Evolutionary conservation across 345 rosid species (phyloP).

Genomic region (Gossypium mustelinum): DNA sequence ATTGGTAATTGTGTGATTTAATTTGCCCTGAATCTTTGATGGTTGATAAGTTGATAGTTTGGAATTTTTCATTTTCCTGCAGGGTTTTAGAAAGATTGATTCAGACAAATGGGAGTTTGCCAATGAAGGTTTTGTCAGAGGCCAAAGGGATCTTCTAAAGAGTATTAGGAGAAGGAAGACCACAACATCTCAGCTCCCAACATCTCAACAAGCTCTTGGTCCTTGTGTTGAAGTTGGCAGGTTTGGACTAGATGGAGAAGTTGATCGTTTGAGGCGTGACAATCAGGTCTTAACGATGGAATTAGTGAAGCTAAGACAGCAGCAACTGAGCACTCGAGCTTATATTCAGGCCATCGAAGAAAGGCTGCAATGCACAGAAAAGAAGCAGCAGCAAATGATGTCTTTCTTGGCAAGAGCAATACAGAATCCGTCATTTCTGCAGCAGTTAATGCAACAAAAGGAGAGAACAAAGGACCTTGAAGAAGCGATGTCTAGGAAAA

Average conservation of each 20-base stretch:
- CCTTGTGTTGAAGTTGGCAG: constrained; percentile 54
- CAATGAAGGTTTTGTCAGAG: constrained; percentile 74
- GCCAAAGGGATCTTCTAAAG: constrained; percentile 64
- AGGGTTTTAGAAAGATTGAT: constrained; percentile 88
- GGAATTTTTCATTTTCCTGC: constrained; percentile 4
- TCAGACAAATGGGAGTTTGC: constrained; percentile 83
- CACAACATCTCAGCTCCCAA: constrained; percentile 30
- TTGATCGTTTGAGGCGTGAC: constrained; percentile 54
- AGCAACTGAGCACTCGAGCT: constrained; percentile 59
- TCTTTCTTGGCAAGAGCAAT: constrained; percentile 67
- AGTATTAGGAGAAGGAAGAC: constrained; percentile 65
- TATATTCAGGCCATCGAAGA: constrained; percentile 61
- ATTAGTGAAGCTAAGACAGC: constrained; percentile 59
- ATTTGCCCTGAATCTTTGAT: background rate
- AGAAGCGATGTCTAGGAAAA: constrained; percentile 46
- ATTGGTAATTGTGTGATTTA: background rate
- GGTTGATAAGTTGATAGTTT: background rate
- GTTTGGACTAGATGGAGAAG: constrained; percentile 42
- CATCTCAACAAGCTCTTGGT: constrained; percentile 31
- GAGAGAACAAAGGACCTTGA: constrained; percentile 49
- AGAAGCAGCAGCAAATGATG: constrained; percentile 87
- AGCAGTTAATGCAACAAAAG: constrained; percentile 46
- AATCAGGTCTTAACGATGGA: constrained; percentile 52
- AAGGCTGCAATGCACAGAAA: constrained; percentile 61
- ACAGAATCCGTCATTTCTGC: constrained; percentile 58